Base-by-base conservation (phyloP, 768 basidiomycete species). In the Hypholoma sublateritium region DNA sequence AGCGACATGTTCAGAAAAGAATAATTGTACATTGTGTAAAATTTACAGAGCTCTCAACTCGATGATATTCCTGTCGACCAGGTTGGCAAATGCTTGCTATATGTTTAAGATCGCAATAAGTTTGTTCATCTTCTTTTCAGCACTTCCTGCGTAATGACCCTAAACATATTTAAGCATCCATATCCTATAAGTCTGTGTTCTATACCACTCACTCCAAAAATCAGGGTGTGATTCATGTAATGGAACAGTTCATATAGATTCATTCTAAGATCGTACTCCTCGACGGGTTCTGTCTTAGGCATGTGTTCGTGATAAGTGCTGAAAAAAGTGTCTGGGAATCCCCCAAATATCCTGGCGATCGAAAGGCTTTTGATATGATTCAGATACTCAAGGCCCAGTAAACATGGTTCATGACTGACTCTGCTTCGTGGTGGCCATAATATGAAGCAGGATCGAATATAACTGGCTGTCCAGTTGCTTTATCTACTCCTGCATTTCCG, bases 201-300 rank as follows among this genome's bases (percentile, higher is more conserved):
- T 12, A 7, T 48, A 35, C 34, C 8, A 74, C 87, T 73, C 65
- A 91, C 90, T 57, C 88, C 88, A 65, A 92, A 92, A 4, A 93
- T 67, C 4, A 89, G 72, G 0, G 90, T 89, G 64, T 93, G 91
- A 62, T 93, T 93, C 60, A 92, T 72, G 65, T 91, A 90, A 69
- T 93, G 91, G 60, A 88, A 93, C 24, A 92, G 70, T 68, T 90
- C 83, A 61, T 93, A 92, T n/a, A 92, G 69, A 50, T 88, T 81
- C 32, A 70, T 78, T 34, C 91, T 80, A 36, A 85, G 74, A 25
- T 77, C 76, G 64, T 89, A 91, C 64, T 91, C 80, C 3, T 80
- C 78, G 3, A 76, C 76, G 5, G 90, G 90, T 34, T 86, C 80
- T 1, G 85, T 76, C 67, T 85, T 90, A 0, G 87, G 85, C 25